These are phyloP conservation scores for Euphrasia arctica DNA, from an alignment of 305 asterid genomes.

Conservation along the genomic window DNA sequence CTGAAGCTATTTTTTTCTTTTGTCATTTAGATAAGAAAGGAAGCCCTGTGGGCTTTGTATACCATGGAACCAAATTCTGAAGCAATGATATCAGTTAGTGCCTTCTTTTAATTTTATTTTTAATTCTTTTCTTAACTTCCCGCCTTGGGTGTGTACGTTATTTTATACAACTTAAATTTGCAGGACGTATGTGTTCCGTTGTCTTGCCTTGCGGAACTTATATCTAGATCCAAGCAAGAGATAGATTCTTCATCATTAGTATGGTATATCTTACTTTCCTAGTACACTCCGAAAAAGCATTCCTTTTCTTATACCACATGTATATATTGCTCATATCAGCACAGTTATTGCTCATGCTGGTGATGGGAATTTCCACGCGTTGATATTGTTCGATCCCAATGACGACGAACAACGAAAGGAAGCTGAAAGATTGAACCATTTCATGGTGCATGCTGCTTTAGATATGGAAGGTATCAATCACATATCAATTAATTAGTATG, in stretches of 20 bases:
- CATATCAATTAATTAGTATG: neutral
- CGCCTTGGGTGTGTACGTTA: neutral
- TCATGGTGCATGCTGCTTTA: constrained; percentile 86
- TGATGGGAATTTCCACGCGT: constrained; percentile 93
- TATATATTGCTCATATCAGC: constrained; percentile 40
- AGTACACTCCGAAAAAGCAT: neutral
- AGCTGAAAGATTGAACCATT: constrained; percentile 91
- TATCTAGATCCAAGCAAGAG: constrained; percentile 75
- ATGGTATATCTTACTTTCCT: constrained; percentile 50
- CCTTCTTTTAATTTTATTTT: constrained; percentile 7
- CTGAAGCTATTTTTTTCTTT: constrained; percentile 22
- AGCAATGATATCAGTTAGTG: constrained; percentile 82
- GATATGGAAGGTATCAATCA: constrained; percentile 80
- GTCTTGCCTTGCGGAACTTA: constrained; percentile 78
- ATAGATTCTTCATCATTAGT: constrained; percentile 71
- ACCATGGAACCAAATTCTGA: constrained; percentile 84
- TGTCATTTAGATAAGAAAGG: constrained; percentile 76
- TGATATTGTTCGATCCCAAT: constrained; percentile 73
- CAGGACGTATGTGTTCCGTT: constrained; percentile 98
- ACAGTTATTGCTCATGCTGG: constrained; percentile 98
- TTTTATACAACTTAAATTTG: constrained; percentile 6
- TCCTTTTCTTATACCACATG: constrained; percentile 12
- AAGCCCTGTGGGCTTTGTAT: constrained; percentile 98
- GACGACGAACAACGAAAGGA: constrained; percentile 63
- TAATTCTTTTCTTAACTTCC: neutral